A percentile compares a stretch with the other conserved stretches of the same genome.
phyloP scores from a whole-genome alignment of 176 grass and related monocot species.

The Chloris gayana region DNA sequence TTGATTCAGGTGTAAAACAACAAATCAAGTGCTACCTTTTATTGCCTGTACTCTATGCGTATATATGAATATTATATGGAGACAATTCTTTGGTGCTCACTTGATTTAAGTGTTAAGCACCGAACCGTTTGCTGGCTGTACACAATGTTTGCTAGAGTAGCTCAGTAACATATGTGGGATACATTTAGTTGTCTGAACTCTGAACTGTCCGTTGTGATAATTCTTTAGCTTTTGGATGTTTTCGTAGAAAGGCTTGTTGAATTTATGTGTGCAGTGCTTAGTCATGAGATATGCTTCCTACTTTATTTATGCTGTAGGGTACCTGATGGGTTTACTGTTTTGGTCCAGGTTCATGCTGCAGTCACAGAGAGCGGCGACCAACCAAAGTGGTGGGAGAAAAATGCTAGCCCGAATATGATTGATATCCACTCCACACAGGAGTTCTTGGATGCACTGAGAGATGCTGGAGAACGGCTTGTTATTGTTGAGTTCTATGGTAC shows the following conservation, averaged over 20 bases:
- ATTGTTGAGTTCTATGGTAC: slow-evolving; percentile 92
- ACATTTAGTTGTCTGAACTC: background rate
- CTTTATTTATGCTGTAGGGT: slow-evolving; percentile 26
- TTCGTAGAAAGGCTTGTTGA: slow-evolving; percentile 5
- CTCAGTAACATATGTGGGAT: background rate
- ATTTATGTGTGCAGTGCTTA: background rate
- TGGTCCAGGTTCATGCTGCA: slow-evolving; percentile 54
- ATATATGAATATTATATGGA: background rate
- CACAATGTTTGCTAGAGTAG: background rate
- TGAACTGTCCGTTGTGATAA: background rate
- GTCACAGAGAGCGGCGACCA: slow-evolving; percentile 41
- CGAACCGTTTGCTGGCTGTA: background rate
- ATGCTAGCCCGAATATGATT: slow-evolving; percentile 84
- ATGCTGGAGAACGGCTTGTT: slow-evolving; percentile 81
- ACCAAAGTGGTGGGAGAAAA: slow-evolving; percentile 95
- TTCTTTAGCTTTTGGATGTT: slow-evolving; percentile 3
- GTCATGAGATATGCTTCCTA: background rate
- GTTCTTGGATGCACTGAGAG: slow-evolving; percentile 80
- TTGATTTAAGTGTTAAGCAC: slow-evolving; percentile 10
- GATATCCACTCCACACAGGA: slow-evolving; percentile 95
- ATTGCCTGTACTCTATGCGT: no score
- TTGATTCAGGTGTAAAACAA: no score
- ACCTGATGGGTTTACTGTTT: slow-evolving; percentile 40
- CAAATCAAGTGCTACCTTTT: background rate
- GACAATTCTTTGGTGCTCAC: background rate